These are phyloP conservation scores for Chaetomium sp. DNA, from an alignment of 2,329 filamentous ascomycete genomes.

Conservation along the genomic window DNA sequence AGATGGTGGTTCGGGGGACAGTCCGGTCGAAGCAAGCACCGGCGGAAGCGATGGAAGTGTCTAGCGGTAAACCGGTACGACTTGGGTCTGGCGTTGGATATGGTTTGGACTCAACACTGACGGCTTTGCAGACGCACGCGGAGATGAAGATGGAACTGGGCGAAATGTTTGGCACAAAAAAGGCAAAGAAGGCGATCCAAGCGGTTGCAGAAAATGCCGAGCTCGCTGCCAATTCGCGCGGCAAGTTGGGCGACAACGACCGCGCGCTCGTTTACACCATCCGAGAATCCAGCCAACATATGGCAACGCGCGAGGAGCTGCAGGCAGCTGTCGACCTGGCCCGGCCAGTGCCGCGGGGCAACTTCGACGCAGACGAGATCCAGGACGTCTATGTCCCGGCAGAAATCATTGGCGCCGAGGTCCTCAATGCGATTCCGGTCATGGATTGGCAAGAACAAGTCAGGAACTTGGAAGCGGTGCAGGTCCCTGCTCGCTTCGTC, in stretches of 20 bases:
- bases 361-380: conserved; percentile 66
- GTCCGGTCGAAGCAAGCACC: conserved; percentile 59
- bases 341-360: conserved; percentile 73
- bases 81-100: background rate
- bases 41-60: conserved; percentile 48
- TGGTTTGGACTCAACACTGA: conserved; percentile 29
- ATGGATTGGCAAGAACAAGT: conserved; percentile 73
- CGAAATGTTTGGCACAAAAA: conserved; percentile 81
- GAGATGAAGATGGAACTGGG: conserved; percentile 70
- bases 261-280: conserved; percentile 66
- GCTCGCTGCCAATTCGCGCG: conserved; percentile 44
- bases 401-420: conserved; percentile 66
- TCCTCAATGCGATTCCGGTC: conserved; percentile 68
- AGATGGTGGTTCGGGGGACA: conserved; percentile 61
- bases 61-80: conserved; percentile 43
- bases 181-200: conserved; percentile 74
- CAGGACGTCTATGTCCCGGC: conserved; percentile 73
- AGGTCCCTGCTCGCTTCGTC: conserved; percentile 64
- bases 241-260: conserved; percentile 57
- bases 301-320: conserved; percentile 67
- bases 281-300: conserved; percentile 61
- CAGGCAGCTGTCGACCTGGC: conserved; percentile 65
- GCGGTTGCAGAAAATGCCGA: conserved; percentile 73
- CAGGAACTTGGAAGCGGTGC: conserved; percentile 59
- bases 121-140: conserved; percentile 52